Percentiles rank a stretch among this genome's conserved stretches.
Evolutionary conservation across 306 rosid genomes (phyloP).

Genomic region (Prunus padus): DNA sequence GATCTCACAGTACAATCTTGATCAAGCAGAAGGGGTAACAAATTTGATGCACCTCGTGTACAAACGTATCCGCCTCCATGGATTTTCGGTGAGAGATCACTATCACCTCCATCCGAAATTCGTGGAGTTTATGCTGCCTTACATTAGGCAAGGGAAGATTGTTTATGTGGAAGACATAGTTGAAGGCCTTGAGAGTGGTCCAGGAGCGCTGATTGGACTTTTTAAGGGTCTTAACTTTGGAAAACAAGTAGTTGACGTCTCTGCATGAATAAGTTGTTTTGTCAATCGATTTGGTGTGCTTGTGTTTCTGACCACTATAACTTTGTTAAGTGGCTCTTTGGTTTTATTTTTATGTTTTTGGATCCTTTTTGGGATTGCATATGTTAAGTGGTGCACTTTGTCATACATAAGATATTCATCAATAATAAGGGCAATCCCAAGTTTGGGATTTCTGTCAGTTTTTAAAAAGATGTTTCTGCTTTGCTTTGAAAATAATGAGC

Average conservation of each 20-base stretch:
- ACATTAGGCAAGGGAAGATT: slow-evolving; percentile 25
- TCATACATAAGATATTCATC: too few relatives aligned
- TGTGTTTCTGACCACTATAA: neutral
- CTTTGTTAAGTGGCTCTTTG: too few relatives aligned
- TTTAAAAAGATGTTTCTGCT: too few relatives aligned
- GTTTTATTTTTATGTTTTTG: too few relatives aligned
- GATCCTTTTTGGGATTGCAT: too few relatives aligned
- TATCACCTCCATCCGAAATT: neutral
- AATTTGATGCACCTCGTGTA: neutral
- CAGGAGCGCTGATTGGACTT: slow-evolving; percentile 33
- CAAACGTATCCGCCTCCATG: neutral
- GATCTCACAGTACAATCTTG: slow-evolving; percentile 23
- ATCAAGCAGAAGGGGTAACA: neutral
- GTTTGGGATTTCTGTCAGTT: too few relatives aligned
- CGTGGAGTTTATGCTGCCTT: neutral
- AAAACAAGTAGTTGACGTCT: slow-evolving; percentile 26
- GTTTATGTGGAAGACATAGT: slow-evolving; percentile 33
- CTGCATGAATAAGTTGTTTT: neutral
- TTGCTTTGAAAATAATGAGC: too few relatives aligned
- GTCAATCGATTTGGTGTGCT: neutral
- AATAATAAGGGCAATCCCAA: too few relatives aligned
- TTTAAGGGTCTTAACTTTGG: slow-evolving; percentile 34
- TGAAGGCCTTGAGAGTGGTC: slow-evolving; percentile 33
- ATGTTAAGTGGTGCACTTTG: too few relatives aligned
- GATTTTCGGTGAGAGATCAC: neutral